These are phyloP conservation scores for Neopestalotiopsis sp. DNA, from an alignment of 2,329 filamentous ascomycete species.

Conservation along the genomic window DNA sequence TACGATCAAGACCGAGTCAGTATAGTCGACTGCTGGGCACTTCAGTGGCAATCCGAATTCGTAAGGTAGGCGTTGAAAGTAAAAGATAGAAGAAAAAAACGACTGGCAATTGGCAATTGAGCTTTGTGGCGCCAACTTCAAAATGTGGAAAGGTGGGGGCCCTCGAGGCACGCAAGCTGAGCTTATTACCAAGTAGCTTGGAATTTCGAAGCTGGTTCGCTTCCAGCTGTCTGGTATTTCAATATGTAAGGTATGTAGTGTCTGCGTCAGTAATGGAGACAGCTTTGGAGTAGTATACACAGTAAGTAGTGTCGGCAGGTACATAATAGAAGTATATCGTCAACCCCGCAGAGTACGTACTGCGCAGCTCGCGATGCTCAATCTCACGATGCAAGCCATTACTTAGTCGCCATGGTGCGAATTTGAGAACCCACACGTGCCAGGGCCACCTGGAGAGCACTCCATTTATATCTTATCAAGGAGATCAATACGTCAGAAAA, in stretches of 20 bases:
- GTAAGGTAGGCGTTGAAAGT: not conserved
- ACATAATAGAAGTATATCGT: not conserved
- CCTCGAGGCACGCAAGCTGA: not conserved
- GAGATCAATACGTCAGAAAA: not conserved
- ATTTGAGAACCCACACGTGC: not conserved
- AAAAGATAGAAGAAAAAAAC: not conserved
- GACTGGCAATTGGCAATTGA: not conserved
- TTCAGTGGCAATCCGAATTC: not conserved
- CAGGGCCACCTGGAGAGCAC: not conserved
- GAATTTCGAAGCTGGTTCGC: not conserved
- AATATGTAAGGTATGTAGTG: not conserved
- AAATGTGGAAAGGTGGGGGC: not conserved
- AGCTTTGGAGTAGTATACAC: not conserved
- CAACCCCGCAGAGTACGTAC: slow-evolving; percentile 1
- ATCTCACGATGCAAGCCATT: not conserved
- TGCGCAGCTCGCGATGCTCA: not conserved
- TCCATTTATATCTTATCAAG: not conserved
- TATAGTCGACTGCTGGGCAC: not conserved
- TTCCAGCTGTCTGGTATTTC: not conserved
- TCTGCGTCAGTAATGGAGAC: not conserved
- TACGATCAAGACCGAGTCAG: not conserved
- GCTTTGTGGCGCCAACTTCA: not conserved
- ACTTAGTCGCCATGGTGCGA: not conserved
- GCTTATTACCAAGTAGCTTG: slow-evolving; percentile 3
- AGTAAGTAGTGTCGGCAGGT: not conserved